These are phyloP conservation scores for Gilbertella persicaria DNA, from an alignment of 371 early-diverging fungal genomes.

Conservation along the genomic window DNA sequence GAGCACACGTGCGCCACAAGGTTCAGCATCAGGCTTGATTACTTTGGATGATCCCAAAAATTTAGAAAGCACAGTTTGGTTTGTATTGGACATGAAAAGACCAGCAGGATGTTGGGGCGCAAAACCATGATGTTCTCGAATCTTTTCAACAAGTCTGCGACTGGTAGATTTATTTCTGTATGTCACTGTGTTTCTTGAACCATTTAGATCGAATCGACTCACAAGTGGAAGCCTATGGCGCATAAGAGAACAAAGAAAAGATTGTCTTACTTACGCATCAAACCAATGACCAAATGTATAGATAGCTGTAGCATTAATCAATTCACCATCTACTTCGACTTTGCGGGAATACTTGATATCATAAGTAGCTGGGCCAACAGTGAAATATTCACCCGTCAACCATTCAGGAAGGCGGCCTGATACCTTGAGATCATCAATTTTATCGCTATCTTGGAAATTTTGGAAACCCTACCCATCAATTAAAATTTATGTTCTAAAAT, in stretches of 20 bases:
- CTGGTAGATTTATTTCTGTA: slow-evolving; percentile 65
- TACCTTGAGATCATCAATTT: slow-evolving; percentile 44
- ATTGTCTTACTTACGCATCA: slow-evolving; percentile 53
- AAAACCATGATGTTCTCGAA: slow-evolving; percentile 69
- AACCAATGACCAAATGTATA: slow-evolving; percentile 74
- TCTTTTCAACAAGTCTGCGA: slow-evolving; percentile 59
- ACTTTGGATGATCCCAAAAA: slow-evolving; percentile 50
- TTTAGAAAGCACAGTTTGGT: slow-evolving; percentile 64
- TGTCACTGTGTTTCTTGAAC: slow-evolving; percentile 49
- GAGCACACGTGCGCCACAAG: slow-evolving; percentile 56
- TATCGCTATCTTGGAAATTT: slow-evolving; percentile 39
- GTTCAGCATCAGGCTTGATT: slow-evolving; percentile 57
- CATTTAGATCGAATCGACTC: slow-evolving; percentile 64
- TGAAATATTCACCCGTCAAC: slow-evolving; percentile 63
- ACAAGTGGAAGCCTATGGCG: slow-evolving; percentile 57
- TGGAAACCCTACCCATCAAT: slow-evolving; percentile 37
- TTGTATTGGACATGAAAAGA: slow-evolving; percentile 63
- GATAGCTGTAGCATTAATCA: slow-evolving; percentile 56
- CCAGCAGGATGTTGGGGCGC: slow-evolving; percentile 64
- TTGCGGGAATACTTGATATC: slow-evolving; percentile 66
- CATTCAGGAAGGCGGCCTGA: slow-evolving; percentile 64
- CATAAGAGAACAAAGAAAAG: neutral
- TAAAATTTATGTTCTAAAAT: neutral
- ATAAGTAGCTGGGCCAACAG: slow-evolving; percentile 63
- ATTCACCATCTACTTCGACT: slow-evolving; percentile 56